Conservation (phyloP, 202 grass and related monocot species). For the Saccharum hybrid region DNA sequence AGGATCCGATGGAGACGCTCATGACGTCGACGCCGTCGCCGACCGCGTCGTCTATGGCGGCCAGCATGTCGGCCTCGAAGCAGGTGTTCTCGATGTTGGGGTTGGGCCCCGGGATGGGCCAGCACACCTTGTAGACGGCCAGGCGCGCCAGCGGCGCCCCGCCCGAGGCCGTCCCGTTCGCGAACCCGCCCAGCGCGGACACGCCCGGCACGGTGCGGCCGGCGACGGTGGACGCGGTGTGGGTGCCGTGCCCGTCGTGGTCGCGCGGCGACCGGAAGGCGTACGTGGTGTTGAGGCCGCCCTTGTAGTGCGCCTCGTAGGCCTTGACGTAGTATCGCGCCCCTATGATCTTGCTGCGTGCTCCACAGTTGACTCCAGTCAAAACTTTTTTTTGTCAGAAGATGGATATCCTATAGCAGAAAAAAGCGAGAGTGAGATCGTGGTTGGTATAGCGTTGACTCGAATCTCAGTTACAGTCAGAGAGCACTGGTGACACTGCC, state of each 20-base stretch:
- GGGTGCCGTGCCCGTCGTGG: slow-evolving; percentile 92
- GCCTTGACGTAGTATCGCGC: slow-evolving; percentile 91
- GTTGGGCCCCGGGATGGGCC: slow-evolving; percentile 92
- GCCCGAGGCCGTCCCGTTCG: slow-evolving; percentile 61
- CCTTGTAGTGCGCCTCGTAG: slow-evolving; percentile 63
- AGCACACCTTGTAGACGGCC: slow-evolving; percentile 92
- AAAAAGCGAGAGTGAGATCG: not conserved
- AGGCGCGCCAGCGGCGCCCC: slow-evolving; percentile 77
- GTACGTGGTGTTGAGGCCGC: slow-evolving; percentile 53
- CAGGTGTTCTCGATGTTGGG: slow-evolving; percentile 93
- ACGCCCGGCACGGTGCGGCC: slow-evolving; percentile 57
- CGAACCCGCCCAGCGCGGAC: slow-evolving; percentile 84
- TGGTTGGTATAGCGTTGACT: not conserved
- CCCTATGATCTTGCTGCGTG: slow-evolving; percentile 78
- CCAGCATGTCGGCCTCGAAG: slow-evolving; percentile 95
- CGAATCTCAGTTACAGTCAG: not conserved
- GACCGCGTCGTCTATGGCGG: slow-evolving; percentile 92
- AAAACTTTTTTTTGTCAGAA: too few species aligned
- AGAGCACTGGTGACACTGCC: not conserved
- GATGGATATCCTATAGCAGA: too few species aligned
- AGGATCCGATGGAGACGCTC: slow-evolving; percentile 80
- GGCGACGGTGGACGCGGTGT: slow-evolving; percentile 84
- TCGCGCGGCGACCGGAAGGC: slow-evolving; percentile 83
- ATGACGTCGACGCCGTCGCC: slow-evolving; percentile 83
- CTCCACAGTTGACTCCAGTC: not conserved